Evolutionary conservation across 495 filamentous ascomycete species (phyloP), one percentile per base, ranked within the genome.

Genomic region (Acidiella bohemica): DNA sequence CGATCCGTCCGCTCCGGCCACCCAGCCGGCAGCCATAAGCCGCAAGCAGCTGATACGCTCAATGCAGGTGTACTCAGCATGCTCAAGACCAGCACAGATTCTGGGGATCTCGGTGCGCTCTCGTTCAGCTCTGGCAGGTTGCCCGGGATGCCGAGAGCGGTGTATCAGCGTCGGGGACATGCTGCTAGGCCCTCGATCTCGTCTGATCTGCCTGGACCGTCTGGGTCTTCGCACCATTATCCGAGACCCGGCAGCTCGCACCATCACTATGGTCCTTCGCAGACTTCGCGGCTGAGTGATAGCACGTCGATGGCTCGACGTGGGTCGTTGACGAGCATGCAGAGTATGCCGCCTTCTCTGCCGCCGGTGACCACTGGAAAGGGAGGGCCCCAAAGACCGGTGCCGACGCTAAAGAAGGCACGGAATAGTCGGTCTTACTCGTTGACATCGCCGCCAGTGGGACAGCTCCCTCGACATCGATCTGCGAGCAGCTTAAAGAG

Each of bases 21-120:
- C 5, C 47, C 38, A 40, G 19, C 31, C 13, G n/a, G n/a, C n/a
- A n/a, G n/a, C n/a, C n/a, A n/a, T n/a, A 32, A 32, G 19, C 38
- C 40, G 26, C 21, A 47, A 1, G 46, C 50, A 25, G 50, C 44
- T 14, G 46, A 57, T 26, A 53, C 50, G 31, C 30, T 50, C 16
- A 51, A 43, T 25, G 54, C 58, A 4, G 54, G 44, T 17, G 56
- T 64, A 17, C 49, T 58, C 45, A 70, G 72, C 53, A 81, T 83
- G 77, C 67, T 83, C 29, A 80, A 69, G 54, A 81, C 70, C 7
- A 76, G 68, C 0, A 82, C 77, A 0, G 79, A 82, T 56, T 71
- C 72, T 1, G 79, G 77, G 12, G 74, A 80, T 39, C 72, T 81
- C 34, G 76, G 72, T 6, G 58, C 70, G 32, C 74, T 80, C 42